Evolutionary conservation across 176 grass and related monocot genomes (phyloP).

Genomic region (Coix lacrymajobi): DNA sequence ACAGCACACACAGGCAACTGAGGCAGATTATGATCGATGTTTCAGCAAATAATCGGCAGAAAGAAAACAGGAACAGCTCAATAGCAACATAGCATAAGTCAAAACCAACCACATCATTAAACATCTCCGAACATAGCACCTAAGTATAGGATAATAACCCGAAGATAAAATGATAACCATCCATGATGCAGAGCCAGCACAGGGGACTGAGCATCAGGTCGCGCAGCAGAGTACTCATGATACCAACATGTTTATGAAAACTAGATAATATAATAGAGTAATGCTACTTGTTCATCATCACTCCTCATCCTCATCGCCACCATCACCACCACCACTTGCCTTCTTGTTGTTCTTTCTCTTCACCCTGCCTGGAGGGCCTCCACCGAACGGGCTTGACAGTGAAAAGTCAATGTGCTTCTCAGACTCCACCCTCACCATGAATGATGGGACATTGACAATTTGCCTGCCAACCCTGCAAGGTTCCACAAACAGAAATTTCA

Average conservation of each 20-base stretch:
- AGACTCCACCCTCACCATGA: slow-evolving; percentile 73
- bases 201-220: neutral
- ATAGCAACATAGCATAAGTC: neutral
- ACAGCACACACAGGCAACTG: too few species aligned
- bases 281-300: slow-evolving; percentile 20
- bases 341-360: slow-evolving; percentile 64
- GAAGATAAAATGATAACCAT: slow-evolving; percentile 3
- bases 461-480: slow-evolving; percentile 65
- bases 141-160: neutral
- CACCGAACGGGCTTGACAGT: slow-evolving; percentile 60
- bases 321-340: slow-evolving; percentile 18
- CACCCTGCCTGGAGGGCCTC: slow-evolving; percentile 49
- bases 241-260: slow-evolving; percentile 23
- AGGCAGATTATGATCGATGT: neutral
- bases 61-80: neutral
- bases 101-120: slow-evolving; percentile 2
- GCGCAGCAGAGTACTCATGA: slow-evolving; percentile 25
- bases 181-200: neutral
- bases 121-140: slow-evolving; percentile 14
- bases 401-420: slow-evolving; percentile 77
- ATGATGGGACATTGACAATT: slow-evolving; percentile 62
- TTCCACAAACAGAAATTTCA: neutral
- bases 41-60: neutral
- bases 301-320: slow-evolving; percentile 53
- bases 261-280: slow-evolving; percentile 21